Evolutionary conservation across 768 basidiomycete genomes (phyloP), one percentile per base, ranked within the genome.

Genomic region (Phaeolepiota aurea): DNA sequence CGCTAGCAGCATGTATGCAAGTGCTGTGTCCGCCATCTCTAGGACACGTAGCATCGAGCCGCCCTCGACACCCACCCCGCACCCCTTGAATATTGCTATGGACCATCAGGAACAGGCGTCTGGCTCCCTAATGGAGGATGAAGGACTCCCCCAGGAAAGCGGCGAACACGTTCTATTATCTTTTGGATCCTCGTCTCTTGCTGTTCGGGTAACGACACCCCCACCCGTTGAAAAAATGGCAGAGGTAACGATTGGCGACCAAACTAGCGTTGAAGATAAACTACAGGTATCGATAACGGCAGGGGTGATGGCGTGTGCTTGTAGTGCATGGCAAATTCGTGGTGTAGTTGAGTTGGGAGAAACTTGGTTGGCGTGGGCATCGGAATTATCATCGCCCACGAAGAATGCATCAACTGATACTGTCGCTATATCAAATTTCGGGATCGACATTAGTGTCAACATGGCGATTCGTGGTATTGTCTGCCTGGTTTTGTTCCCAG

Each of bases 1-100:
- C 36, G 58, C 69, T 3, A 76, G 76, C 49, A 88, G 80, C 59
- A 76, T 90, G 70, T 91, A 89, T 54, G 74, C 83, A 48, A 90
- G 87, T 49, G 82, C 82, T 3, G 48, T 83, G 15, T 82, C 82
- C 5, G 21, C 18, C 16, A 28, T 28, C 25, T 28, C 25, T 28
- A n/a, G 7, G 7, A n/a, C 25, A 28, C 25, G 25, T 7, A 28
- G n/a, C n/a, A n/a, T n/a, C n/a, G n/a, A n/a, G n/a, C n/a, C n/a
- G n/a, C n/a, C n/a, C n/a, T n/a, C n/a, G n/a, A n/a, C n/a, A n/a
- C n/a, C n/a, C n/a, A n/a, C n/a, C n/a, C n/a, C n/a, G n/a, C n/a
- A n/a, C n/a, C n/a, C n/a, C n/a, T n/a, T n/a, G n/a, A n/a, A n/a
- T n/a, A n/a, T n/a, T n/a, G n/a, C n/a, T n/a, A n/a, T n/a, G n/a